A percentile compares a stretch with the other conserved stretches of the same genome.
These are phyloP conservation scores for Gossypium longicalyx DNA, from an alignment of 345 rosid species.

Conservation along the genomic window DNA sequence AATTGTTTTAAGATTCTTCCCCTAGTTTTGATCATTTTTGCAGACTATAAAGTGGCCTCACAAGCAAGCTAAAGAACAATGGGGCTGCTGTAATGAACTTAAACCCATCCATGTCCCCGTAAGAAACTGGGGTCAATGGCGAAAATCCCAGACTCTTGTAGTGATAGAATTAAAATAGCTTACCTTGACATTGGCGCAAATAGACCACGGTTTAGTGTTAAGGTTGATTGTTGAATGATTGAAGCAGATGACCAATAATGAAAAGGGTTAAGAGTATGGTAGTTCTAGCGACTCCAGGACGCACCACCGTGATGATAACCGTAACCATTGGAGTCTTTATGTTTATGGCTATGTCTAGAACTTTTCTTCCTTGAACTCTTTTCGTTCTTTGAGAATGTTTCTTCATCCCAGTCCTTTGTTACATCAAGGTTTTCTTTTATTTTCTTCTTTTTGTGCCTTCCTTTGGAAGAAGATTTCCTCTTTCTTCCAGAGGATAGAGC, in stretches of 20 bases:
- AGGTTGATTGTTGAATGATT: not conserved
- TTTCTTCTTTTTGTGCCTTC: conserved; percentile 39
- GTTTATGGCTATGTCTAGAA: conserved; percentile 12
- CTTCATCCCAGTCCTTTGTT: conserved; percentile 16
- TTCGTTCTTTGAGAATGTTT: conserved; percentile 18
- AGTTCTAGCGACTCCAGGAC: conserved; percentile 11
- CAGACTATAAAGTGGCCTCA: not conserved
- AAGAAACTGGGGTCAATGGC: not conserved
- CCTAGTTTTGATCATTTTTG: not conserved
- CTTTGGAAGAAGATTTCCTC: conserved; percentile 45
- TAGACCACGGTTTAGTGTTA: not conserved
- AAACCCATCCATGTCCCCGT: not conserved
- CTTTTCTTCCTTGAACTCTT: conserved; percentile 30
- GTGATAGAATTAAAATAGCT: not conserved
- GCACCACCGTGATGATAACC: conserved; percentile 11
- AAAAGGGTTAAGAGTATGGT: not conserved
- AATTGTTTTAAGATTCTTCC: not conserved
- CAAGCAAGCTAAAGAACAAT: not conserved
- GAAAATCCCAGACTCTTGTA: not conserved
- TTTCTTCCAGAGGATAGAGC: conserved; percentile 48
- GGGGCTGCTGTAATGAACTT: not conserved
- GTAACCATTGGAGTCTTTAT: conserved; percentile 17
- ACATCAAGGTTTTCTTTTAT: conserved; percentile 24
- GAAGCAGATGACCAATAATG: not conserved
- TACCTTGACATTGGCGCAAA: not conserved